Percentiles rank a stretch among this genome's conserved stretches.
Evolutionary conservation across 257 asterid genomes (phyloP).

Genomic region (Penstemon eatonii): DNA sequence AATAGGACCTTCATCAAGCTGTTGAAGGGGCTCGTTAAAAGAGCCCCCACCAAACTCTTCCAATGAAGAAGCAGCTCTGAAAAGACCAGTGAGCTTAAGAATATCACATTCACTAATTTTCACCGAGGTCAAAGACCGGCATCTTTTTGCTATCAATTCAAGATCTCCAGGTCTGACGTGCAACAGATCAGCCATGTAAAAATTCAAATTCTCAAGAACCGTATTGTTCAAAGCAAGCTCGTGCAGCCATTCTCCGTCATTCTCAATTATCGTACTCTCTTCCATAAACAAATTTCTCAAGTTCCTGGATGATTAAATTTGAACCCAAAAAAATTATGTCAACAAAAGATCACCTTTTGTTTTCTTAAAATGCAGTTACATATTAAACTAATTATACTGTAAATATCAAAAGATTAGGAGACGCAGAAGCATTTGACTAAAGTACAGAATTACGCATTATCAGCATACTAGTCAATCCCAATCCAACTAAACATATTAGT

Average conservation of each 20-base stretch:
- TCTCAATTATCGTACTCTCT: slow-evolving; percentile 65
- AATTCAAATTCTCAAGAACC: slow-evolving; percentile 67
- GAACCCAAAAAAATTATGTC: slow-evolving; percentile 1
- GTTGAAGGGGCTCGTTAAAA: slow-evolving; percentile 48
- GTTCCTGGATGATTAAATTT: slow-evolving; percentile 43
- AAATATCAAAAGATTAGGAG: background rate
- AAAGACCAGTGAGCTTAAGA: slow-evolving; percentile 51
- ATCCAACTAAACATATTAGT: slow-evolving; percentile 16
- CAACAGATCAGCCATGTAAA: slow-evolving; percentile 65
- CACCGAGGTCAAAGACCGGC: slow-evolving; percentile 57
- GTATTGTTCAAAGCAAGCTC: slow-evolving; percentile 65
- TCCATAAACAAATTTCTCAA: slow-evolving; percentile 63
- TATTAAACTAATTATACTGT: slow-evolving; percentile 2
- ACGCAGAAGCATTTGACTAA: background rate
- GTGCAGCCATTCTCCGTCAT: slow-evolving; percentile 71
- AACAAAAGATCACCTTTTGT: background rate
- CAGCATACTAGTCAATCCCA: slow-evolving; percentile 7
- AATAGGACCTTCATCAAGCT: slow-evolving; percentile 47
- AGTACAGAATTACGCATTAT: background rate
- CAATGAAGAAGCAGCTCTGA: slow-evolving; percentile 51
- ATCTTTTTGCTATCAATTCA: slow-evolving; percentile 68
- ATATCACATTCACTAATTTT: slow-evolving; percentile 73
- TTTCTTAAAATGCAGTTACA: slow-evolving; percentile 2
- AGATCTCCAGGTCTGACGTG: slow-evolving; percentile 52
- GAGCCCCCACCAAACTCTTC: slow-evolving; percentile 91